Evolutionary conservation across 441 rosid species (phyloP).

Genomic region (Gossypium schwendimanii): DNA sequence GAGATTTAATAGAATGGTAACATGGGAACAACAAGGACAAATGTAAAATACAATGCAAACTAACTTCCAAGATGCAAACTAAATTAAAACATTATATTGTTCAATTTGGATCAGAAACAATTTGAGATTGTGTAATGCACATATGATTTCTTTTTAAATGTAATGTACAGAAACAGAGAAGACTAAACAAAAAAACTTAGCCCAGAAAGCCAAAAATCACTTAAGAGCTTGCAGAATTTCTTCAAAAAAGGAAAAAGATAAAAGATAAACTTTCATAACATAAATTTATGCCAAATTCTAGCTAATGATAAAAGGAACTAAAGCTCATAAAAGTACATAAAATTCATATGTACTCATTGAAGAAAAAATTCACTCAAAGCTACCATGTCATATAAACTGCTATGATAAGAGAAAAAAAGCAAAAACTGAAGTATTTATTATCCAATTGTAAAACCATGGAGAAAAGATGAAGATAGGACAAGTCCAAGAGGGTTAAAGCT

Average conservation of each 20-base stretch:
- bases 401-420: not conserved
- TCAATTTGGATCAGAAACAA: not conserved
- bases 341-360: not conserved
- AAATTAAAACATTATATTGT: not conserved
- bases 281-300: not conserved
- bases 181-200: not conserved
- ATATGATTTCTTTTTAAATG: not conserved
- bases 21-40: constrained; percentile 2
- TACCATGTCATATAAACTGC: not conserved
- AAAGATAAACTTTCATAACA: not conserved
- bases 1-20: not conserved
- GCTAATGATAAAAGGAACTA: not conserved
- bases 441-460: not conserved
- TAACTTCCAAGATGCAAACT: not conserved
- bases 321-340: constrained; percentile 3
- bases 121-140: not conserved
- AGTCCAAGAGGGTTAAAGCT: not conserved
- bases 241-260: not conserved
- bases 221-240: not conserved
- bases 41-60: not conserved
- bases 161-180: not conserved
- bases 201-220: not conserved
- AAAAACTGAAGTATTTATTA: not conserved
- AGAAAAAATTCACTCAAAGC: not conserved
- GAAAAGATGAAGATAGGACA: not conserved